These are phyloP conservation scores for Glarea lozoyensis DNA, from an alignment of 495 filamentous ascomycete genomes.

Conservation along the genomic window DNA sequence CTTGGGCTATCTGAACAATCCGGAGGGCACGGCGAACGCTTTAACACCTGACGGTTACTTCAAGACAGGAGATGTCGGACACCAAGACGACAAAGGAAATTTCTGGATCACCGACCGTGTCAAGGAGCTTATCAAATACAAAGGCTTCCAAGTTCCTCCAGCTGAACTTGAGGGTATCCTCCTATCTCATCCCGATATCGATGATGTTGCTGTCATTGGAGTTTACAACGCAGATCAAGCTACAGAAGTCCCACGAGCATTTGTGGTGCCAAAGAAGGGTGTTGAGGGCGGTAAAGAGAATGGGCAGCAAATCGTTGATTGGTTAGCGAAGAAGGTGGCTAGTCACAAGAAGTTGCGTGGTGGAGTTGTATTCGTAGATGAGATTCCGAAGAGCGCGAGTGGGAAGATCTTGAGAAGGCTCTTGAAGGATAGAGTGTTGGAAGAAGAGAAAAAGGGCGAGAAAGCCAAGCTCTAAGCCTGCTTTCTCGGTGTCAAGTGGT, in stretches of 20 bases:
- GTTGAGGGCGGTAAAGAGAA: constrained; percentile 36
- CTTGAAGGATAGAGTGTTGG: constrained; percentile 26
- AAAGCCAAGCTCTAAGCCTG: constrained; percentile 12
- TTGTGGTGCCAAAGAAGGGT: constrained; percentile 58
- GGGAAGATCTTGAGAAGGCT: constrained; percentile 81
- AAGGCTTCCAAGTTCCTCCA: constrained; percentile 81
- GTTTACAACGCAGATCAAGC: constrained; percentile 60
- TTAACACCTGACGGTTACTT: constrained; percentile 71
- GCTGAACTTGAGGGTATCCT: constrained; percentile 82
- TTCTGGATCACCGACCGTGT: constrained; percentile 76
- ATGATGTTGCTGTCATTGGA: constrained; percentile 79
- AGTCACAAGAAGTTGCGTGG: constrained; percentile 71
- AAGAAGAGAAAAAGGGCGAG: constrained; percentile 23
- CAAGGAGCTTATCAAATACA: constrained; percentile 89
- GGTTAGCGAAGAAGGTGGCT: constrained; percentile 45
- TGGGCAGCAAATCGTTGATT: constrained; percentile 52
- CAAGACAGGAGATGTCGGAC: constrained; percentile 65
- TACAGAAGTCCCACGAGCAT: constrained; percentile 79
- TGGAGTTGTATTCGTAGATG: constrained; percentile 69
- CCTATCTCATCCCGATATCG: constrained; percentile 58
- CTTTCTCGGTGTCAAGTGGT: too few relatives aligned
- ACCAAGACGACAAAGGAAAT: constrained; percentile 49
- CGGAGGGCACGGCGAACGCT: constrained; percentile 50
- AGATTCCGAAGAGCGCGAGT: constrained; percentile 71
- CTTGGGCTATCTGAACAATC: constrained; percentile 66